Evolutionary conservation across 2,329 filamentous ascomycete genomes (phyloP).

Genomic region (Hymenoscyphus linearis): DNA sequence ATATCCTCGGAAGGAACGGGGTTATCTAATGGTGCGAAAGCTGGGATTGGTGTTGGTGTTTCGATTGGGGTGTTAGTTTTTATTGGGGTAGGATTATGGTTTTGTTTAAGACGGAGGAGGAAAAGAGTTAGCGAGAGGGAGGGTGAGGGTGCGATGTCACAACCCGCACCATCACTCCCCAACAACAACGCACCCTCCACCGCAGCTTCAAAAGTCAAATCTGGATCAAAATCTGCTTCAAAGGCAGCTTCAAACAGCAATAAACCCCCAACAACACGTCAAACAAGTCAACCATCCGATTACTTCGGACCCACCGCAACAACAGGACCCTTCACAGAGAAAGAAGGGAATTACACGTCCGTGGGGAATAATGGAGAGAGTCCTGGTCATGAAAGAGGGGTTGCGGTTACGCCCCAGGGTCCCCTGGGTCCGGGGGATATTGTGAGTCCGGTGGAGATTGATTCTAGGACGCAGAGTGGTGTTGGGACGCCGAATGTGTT

Average conservation of each 20-base stretch:
- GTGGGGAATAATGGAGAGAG: conserved; percentile 25
- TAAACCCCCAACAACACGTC: not conserved
- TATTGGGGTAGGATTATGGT: conserved; percentile 42
- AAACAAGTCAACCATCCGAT: conserved; percentile 13
- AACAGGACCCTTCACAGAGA: conserved; percentile 39
- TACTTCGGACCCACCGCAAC: conserved; percentile 36
- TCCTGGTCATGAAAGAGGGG: conserved; percentile 34
- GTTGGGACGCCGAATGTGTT: conserved; percentile 14
- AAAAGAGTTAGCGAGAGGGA: not conserved
- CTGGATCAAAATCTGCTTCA: not conserved
- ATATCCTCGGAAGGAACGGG: too few relatives aligned
- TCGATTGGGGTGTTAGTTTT: conserved; percentile 40
- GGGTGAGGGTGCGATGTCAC: too few relatives aligned
- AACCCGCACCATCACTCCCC: not conserved
- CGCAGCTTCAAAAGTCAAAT: too few relatives aligned
- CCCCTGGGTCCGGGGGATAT: conserved; percentile 48
- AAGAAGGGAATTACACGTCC: not conserved
- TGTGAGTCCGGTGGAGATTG: conserved; percentile 49
- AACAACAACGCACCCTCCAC: conserved; percentile 9
- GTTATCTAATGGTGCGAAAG: conserved; percentile 47
- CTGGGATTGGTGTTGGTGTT: conserved; percentile 51
- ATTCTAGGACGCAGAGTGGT: conserved; percentile 30
- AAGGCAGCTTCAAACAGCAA: not conserved
- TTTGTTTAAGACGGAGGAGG: conserved; percentile 40
- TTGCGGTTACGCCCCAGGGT: conserved; percentile 40